phyloP scores from a whole-genome alignment of 1,284 basidiomycete species.

The Grifola frondosa region DNA sequence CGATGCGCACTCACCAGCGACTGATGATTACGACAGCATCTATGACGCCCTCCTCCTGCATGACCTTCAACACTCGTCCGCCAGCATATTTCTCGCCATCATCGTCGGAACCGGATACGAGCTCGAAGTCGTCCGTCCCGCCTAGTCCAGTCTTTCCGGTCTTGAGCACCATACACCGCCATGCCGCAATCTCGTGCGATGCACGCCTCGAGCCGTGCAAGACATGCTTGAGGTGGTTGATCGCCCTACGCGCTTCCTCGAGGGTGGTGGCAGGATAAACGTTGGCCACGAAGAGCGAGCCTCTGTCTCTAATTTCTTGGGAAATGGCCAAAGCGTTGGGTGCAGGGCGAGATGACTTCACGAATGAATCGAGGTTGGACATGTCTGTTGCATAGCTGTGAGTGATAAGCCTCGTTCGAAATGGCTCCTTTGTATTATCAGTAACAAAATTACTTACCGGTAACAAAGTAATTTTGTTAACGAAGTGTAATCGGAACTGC shows the following conservation, averaged over 20 bases:
- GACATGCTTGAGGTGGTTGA: conserved; percentile 52
- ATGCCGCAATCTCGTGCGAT: conserved; percentile 70
- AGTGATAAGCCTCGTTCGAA: too few species aligned
- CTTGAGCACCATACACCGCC: conserved; percentile 76
- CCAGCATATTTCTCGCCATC: conserved; percentile 76
- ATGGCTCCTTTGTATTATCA: too few species aligned
- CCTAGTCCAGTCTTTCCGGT: conserved; percentile 61
- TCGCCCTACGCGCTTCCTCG: conserved; percentile 45
- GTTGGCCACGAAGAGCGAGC: conserved; percentile 63
- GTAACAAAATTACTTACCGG: too few species aligned
- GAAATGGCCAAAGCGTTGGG: conserved; percentile 58
- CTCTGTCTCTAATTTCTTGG: conserved; percentile 69
- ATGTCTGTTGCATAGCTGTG: too few species aligned
- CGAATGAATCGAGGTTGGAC: conserved; percentile 53
- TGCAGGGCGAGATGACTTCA: conserved; percentile 45
- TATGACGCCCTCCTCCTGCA: conserved; percentile 61
- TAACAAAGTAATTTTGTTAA: too few species aligned
- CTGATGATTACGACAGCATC: conserved; percentile 72
- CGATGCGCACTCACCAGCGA: conserved; percentile 55
- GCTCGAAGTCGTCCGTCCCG: conserved; percentile 74
- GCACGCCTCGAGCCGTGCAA: conserved; percentile 54
- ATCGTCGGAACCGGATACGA: conserved; percentile 60
- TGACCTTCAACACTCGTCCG: conserved; percentile 59
- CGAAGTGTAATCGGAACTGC: too few species aligned
- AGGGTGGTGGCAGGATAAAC: conserved; percentile 54